A percentile compares a stretch with the other conserved stretches of the same genome.
phyloP scores from a whole-genome alignment of 2,329 filamentous ascomycete species.

The Pyrenophora seminiperda region DNA sequence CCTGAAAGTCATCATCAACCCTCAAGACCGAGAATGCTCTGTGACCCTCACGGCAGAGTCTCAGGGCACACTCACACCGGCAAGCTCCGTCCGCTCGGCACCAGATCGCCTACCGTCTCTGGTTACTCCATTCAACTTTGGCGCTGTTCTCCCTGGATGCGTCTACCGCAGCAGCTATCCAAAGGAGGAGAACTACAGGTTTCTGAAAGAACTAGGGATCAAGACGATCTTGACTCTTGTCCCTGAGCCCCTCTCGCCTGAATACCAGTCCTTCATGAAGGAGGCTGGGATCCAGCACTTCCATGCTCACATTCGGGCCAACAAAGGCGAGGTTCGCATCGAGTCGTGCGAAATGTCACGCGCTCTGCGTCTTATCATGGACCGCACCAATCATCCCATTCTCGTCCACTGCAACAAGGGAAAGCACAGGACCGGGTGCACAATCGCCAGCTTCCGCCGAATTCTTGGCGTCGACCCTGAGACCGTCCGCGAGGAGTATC shows the following conservation, averaged over 20 bases:
- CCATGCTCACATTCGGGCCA: constrained; percentile 80
- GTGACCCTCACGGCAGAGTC: constrained; percentile 19
- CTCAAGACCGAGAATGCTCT: constrained; percentile 25
- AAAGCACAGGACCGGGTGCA: constrained; percentile 89
- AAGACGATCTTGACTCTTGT: constrained; percentile 76
- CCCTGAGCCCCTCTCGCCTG: constrained; percentile 53
- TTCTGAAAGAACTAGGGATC: constrained; percentile 69
- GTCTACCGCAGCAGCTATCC: constrained; percentile 87
- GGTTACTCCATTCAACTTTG: constrained; percentile 73
- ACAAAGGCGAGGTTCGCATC: constrained; percentile 68
- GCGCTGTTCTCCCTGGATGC: constrained; percentile 69
- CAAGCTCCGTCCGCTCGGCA: constrained; percentile 26
- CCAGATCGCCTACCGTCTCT: constrained; percentile 46
- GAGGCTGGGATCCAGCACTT: constrained; percentile 72
- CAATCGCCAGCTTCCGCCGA: constrained; percentile 79
- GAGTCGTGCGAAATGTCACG: constrained; percentile 63
- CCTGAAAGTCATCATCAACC: constrained; percentile 21
- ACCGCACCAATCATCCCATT: constrained; percentile 76
- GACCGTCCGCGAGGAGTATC: constrained; percentile 74
- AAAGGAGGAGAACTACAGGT: constrained; percentile 69
- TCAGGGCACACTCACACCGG: constrained; percentile 21
- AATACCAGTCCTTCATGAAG: constrained; percentile 65
- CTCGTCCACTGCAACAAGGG: constrained; percentile 94
- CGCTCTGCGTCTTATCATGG: constrained; percentile 73
- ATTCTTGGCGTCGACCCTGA: constrained; percentile 66